Evolutionary conservation across 1,139 yeast genomes (phyloP).

Genomic region (Sugiyamaella castrensis): DNA sequence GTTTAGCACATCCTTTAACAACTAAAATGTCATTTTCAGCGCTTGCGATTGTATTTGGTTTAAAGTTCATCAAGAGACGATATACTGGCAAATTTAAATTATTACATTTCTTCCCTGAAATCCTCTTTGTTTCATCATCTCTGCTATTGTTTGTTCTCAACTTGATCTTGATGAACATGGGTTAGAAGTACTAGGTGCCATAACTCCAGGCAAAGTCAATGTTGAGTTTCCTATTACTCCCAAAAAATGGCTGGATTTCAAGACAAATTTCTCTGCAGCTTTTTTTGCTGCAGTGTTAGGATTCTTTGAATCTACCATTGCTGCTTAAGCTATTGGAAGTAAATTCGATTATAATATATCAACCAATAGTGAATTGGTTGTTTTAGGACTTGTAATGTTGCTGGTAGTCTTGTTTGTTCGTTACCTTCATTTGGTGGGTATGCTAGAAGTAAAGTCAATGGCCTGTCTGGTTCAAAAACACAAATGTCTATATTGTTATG

Average conservation of each 20-base stretch:
- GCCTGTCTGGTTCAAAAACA: slow-evolving; percentile 80
- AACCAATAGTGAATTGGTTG: slow-evolving; percentile 60
- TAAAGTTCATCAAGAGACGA: slow-evolving; percentile 30
- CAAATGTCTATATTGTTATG: slow-evolving; percentile 77
- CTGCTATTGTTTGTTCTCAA: slow-evolving; percentile 56
- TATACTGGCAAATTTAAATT: slow-evolving; percentile 22
- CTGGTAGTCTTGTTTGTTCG: slow-evolving; percentile 69
- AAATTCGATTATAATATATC: slow-evolving; percentile 36
- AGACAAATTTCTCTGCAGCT: slow-evolving; percentile 39
- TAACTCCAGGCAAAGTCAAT: slow-evolving; percentile 46
- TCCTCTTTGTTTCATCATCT: slow-evolving; percentile 60
- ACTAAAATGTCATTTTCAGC: slow-evolving; percentile 36
- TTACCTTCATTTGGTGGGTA: slow-evolving; percentile 96
- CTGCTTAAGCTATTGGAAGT: slow-evolving; percentile 57
- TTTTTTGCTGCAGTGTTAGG: slow-evolving; percentile 85
- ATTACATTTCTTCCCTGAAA: slow-evolving; percentile 71
- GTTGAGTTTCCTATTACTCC: slow-evolving; percentile 50
- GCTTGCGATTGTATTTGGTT: slow-evolving; percentile 31
- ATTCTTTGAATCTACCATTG: slow-evolving; percentile 90
- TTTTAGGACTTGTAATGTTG: slow-evolving; percentile 76
- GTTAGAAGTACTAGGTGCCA: slow-evolving; percentile 66
- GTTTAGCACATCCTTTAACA: slow-evolving; percentile 37
- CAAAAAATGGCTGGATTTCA: slow-evolving; percentile 36
- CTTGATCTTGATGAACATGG: slow-evolving; percentile 58
- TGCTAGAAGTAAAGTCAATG: slow-evolving; percentile 87